Percentiles rank a stretch among this genome's conserved stretches.
Conservation (phyloP, 352 stramenopile species). For the Phytophthora meadii region DNA sequence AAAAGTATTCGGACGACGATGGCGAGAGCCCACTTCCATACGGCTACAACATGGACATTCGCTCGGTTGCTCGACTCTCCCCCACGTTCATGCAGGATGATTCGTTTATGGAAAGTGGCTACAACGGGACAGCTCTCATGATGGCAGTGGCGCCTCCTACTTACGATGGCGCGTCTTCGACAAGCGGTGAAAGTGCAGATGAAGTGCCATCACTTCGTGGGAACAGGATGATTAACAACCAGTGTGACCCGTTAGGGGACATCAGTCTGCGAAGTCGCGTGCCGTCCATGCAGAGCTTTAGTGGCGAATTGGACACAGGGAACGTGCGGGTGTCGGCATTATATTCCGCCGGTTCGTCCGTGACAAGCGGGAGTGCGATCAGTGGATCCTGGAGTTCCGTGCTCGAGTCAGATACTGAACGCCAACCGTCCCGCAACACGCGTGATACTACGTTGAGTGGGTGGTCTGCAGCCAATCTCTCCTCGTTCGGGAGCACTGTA, state of each 20-base stretch:
- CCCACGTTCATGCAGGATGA: constrained; percentile 62
- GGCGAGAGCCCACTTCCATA: constrained; percentile 50
- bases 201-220: constrained; percentile 29
- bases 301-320: constrained; percentile 16
- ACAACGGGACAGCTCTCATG: constrained; percentile 37
- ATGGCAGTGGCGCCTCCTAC: constrained; percentile 23
- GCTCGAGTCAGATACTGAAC: constrained; percentile 66
- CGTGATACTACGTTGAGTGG: constrained; percentile 75
- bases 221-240: constrained; percentile 15
- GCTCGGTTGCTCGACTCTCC: constrained; percentile 55
- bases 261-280: constrained; percentile 24
- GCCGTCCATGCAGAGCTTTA: constrained; percentile 24
- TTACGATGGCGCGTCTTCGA: constrained; percentile 25
- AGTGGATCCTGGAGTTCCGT: constrained; percentile 84
- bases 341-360: constrained; percentile 53
- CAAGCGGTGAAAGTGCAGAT: constrained; percentile 33
- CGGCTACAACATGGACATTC: constrained; percentile 54
- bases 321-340: constrained; percentile 34
- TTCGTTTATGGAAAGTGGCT: constrained; percentile 36
- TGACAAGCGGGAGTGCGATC: constrained; percentile 51
- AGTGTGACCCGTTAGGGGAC: constrained; percentile 20
- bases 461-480: constrained; percentile 53
- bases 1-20: constrained; percentile 66
- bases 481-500: constrained; percentile 43
- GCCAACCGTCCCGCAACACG: constrained; percentile 58